Evolutionary conservation across 768 basidiomycete species (phyloP), one percentile per base, ranked within the genome.

Genomic region (Tulasnella sp.): DNA sequence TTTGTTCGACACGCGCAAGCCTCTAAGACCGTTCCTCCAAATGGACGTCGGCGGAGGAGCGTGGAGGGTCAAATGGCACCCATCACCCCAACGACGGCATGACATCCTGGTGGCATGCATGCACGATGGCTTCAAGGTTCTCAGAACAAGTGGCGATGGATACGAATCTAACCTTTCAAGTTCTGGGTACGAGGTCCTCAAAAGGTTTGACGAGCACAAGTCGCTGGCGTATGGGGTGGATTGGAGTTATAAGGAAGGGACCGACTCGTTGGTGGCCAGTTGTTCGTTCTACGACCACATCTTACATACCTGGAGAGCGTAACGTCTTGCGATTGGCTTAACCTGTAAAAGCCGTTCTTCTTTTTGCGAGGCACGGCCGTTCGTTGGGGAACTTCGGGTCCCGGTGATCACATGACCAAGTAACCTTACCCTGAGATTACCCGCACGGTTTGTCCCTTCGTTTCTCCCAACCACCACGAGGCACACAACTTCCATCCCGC

Each of bases 11-110:
- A 85, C 85, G 0, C 90, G 97, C 4, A 91, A 90, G 69, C 88
- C 88, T 4, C 81, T 85, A 4, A 81, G 81, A 3, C 89, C 93
- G 0, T 79, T 98, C 15, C 81, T 83, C 0, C 84, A 86, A 70
- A 88, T 87, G 34, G 87, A 91, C 76, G 90, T 94, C 2, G 94
- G 94, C 14, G 97, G 97, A 15, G 97, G 97, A 2, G 93, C 90
- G 14, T 99, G 97, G 97, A 88, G 97, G 22, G 90, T 94, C 76
- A 96, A 97, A 82, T 99, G 96, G 94, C 95, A 99, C 83, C 95
- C 96, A 8, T 88, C 87, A 5, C 78, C 86, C 1, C 79, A 81
- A n/a, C 87, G 95, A 67, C 87, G 86, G 78, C 80, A 87, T 45
- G 93, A 96, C 80, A 86, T 99, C 1, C 87, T 98, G 25, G 89